Conservation (phyloP, 2,329 filamentous ascomycete genomes). For the Lecanicillium sp. region DNA sequence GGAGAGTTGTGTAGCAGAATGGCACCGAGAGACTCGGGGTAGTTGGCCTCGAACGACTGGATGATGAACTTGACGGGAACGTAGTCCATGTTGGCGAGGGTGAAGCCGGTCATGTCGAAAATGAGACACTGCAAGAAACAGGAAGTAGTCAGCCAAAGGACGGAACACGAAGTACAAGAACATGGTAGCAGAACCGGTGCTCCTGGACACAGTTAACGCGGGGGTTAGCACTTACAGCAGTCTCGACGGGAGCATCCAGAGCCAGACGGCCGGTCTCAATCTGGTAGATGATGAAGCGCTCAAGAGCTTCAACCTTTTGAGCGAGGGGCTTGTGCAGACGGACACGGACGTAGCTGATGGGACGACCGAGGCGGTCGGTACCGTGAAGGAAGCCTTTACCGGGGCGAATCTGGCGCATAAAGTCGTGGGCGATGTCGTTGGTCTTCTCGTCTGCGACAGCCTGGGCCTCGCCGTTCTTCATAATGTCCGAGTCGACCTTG, state of each 20-base stretch:
- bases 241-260: conserved; percentile 11
- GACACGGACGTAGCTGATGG: conserved; percentile 28
- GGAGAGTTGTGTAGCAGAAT: conserved; percentile 70
- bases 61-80: conserved; percentile 72
- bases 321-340: conserved; percentile 22
- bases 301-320: conserved; percentile 25
- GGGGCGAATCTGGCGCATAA: conserved; percentile 27
- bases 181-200: too few species aligned
- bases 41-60: conserved; percentile 72
- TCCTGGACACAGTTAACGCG: too few species aligned
- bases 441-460: conserved; percentile 18
- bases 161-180: too few species aligned
- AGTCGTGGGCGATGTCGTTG: conserved; percentile 13
- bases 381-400: conserved; percentile 32
- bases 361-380: conserved; percentile 24
- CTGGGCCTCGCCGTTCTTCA: conserved; percentile 25
- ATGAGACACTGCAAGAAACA: conserved; percentile 32
- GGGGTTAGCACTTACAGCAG: conserved; percentile 6
- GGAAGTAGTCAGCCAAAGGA: too few species aligned
- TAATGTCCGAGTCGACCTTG: conserved; percentile 22
- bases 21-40: conserved; percentile 63
- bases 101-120: conserved; percentile 67
- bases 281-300: conserved; percentile 29
- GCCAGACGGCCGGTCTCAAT: conserved; percentile 24
- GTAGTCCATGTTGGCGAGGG: conserved; percentile 69